These are phyloP conservation scores for Hordeum pubiflorum DNA, from an alignment of 202 grass and related monocot species.

Conservation along the genomic window DNA sequence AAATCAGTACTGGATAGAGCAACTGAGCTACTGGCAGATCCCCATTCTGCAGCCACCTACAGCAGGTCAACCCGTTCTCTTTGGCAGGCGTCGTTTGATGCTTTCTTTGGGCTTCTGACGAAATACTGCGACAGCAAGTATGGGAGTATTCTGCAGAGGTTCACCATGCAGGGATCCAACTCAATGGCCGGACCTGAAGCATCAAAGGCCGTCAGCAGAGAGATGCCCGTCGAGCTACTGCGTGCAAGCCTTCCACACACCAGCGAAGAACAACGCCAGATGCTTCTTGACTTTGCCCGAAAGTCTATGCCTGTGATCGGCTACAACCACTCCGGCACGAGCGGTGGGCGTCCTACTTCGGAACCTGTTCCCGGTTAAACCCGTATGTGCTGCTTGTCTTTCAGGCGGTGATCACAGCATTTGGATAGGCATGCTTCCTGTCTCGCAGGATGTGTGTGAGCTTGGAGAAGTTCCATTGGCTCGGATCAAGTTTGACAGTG, in stretches of 20 bases:
- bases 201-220: slow-evolving; percentile 65
- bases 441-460: not conserved
- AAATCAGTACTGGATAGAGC: slow-evolving; percentile 74
- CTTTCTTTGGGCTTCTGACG: slow-evolving; percentile 79
- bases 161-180: slow-evolving; percentile 33
- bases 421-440: slow-evolving; percentile 15
- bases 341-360: slow-evolving; percentile 18
- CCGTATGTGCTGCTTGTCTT: slow-evolving; percentile 9
- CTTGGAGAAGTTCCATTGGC: slow-evolving; percentile 35
- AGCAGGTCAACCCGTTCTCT: slow-evolving; percentile 53
- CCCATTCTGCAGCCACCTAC: slow-evolving; percentile 53
- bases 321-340: slow-evolving; percentile 18
- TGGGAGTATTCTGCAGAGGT: slow-evolving; percentile 66
- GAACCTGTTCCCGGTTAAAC: slow-evolving; percentile 39
- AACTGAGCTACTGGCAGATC: slow-evolving; percentile 54
- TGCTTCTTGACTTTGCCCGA: slow-evolving; percentile 63
- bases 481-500: not conserved
- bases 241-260: slow-evolving; percentile 83
- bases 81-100: slow-evolving; percentile 91
- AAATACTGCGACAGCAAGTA: slow-evolving; percentile 86
- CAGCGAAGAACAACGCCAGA: slow-evolving; percentile 63
- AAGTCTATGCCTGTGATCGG: slow-evolving; percentile 46
- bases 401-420: slow-evolving; percentile 14
- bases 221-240: slow-evolving; percentile 82
- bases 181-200: slow-evolving; percentile 39